Percentiles rank a stretch among this genome's conserved stretches.
Conservation (phyloP, 202 grass and related monocot species). For the Carex arenaria region DNA sequence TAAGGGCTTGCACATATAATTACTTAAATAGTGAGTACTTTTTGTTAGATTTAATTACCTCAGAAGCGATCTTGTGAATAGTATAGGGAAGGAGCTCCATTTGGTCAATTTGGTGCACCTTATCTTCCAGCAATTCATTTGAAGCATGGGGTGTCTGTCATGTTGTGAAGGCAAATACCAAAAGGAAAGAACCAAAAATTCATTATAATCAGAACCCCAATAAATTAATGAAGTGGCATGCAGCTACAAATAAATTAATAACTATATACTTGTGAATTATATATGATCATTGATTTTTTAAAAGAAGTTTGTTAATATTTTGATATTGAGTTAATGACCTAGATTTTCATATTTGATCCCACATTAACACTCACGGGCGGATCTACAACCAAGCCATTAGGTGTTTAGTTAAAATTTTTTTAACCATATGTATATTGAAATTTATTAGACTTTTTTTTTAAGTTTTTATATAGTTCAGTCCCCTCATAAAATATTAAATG, state of each 20-base stretch:
- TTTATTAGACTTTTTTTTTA: too few relatives aligned
- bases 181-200: background rate
- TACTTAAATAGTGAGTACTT: background rate
- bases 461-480: too few relatives aligned
- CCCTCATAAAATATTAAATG: too few relatives aligned
- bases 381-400: too few relatives aligned
- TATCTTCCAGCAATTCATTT: constrained; percentile 25
- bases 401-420: too few relatives aligned
- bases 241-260: background rate
- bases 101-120: constrained; percentile 16
- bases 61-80: constrained; percentile 36
- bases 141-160: constrained; percentile 17
- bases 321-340: too few relatives aligned
- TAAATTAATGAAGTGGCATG: background rate
- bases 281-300: background rate
- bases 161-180: background rate
- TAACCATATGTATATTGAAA: too few relatives aligned
- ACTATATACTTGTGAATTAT: background rate
- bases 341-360: too few relatives aligned
- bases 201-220: background rate
- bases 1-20: background rate
- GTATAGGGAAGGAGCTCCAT: constrained; percentile 32
- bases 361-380: too few relatives aligned
- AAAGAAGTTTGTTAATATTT: background rate
- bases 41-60: constrained; percentile 26